phyloP scores from a whole-genome alignment of 768 basidiomycete species.

The Agrocybe pediades region DNA sequence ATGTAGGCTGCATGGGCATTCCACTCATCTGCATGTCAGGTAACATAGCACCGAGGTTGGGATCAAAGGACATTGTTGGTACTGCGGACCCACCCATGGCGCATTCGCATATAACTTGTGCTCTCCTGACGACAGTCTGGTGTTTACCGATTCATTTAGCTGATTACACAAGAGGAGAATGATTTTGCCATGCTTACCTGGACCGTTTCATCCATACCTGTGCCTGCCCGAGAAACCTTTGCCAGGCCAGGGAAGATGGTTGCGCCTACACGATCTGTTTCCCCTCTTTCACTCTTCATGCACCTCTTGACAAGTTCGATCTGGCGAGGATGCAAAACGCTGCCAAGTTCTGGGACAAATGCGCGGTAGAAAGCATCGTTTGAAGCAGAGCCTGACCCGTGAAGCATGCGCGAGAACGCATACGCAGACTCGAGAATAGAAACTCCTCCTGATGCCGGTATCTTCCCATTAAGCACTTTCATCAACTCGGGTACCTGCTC shows the following conservation, averaged over 20 bases:
- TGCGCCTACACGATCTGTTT: constrained; percentile 75
- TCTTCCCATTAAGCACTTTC: constrained; percentile 45
- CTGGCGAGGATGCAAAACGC: constrained; percentile 71
- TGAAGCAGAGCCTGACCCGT: constrained; percentile 60
- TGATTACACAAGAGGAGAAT: constrained; percentile 7
- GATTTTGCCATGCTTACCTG: constrained; percentile 38
- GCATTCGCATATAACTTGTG: constrained; percentile 88
- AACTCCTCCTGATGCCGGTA: constrained; percentile 46
- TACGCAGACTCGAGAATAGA: constrained; percentile 75
- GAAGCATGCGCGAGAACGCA: constrained; percentile 84
- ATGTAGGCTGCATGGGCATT: constrained; percentile 18
- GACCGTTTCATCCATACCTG: constrained; percentile 45
- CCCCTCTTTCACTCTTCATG: constrained; percentile 71
- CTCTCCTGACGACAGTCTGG: constrained; percentile 74
- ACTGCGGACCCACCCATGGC: constrained; percentile 50
- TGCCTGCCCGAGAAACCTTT: constrained; percentile 60
- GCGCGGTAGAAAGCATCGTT: constrained; percentile 84
- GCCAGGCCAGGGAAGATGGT: constrained; percentile 89
- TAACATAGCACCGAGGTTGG: constrained; percentile 7
- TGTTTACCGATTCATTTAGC: constrained; percentile 1
- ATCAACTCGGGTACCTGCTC: constrained; percentile 75
- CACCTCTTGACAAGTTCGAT: constrained; percentile 87
- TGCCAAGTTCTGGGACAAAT: constrained; percentile 83
- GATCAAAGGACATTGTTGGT: constrained; percentile 19
- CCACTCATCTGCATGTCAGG: constrained; percentile 12